A percentile compares a stretch with the other conserved stretches of the same genome.
Conservation (phyloP, 2,329 filamentous ascomycete genomes). For the Cordyceps cateniannulata region DNA sequence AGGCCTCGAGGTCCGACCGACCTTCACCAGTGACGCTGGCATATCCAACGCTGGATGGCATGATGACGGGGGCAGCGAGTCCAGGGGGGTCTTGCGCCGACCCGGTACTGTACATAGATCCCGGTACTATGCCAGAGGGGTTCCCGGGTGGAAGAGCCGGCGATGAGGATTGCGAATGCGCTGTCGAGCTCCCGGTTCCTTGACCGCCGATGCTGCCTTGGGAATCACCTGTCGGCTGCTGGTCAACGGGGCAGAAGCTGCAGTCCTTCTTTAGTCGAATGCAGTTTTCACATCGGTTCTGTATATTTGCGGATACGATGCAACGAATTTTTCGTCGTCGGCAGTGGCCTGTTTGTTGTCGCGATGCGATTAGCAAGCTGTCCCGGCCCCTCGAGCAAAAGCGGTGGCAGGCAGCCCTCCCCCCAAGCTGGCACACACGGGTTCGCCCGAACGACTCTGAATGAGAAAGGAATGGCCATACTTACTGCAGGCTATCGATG, state of each 20-base stretch:
- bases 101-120: neutral
- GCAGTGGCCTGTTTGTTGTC: conserved; percentile 59
- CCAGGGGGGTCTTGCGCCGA: neutral
- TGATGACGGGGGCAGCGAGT: neutral
- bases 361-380: neutral
- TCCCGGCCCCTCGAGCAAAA: neutral
- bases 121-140: conserved; percentile 25
- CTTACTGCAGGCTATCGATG: conserved; percentile 86
- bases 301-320: conserved; percentile 62
- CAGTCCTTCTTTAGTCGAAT: conserved; percentile 87
- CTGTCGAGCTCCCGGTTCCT: conserved; percentile 30
- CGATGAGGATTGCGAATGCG: conserved; percentile 38
- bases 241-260: conserved; percentile 79
- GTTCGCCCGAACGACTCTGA: neutral
- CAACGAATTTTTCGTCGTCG: conserved; percentile 85
- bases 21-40: neutral
- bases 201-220: conserved; percentile 33
- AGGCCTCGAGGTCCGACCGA: neutral
- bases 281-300: conserved; percentile 77
- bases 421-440: too few relatives aligned
- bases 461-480: conserved; percentile 17
- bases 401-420: neutral
- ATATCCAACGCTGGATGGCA: neutral
- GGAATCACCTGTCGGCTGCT: conserved; percentile 46
- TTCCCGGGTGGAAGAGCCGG: conserved; percentile 34